Evolutionary conservation across 2,329 filamentous ascomycete genomes (phyloP).

Genomic region (Cyphellophora attinorum): DNA sequence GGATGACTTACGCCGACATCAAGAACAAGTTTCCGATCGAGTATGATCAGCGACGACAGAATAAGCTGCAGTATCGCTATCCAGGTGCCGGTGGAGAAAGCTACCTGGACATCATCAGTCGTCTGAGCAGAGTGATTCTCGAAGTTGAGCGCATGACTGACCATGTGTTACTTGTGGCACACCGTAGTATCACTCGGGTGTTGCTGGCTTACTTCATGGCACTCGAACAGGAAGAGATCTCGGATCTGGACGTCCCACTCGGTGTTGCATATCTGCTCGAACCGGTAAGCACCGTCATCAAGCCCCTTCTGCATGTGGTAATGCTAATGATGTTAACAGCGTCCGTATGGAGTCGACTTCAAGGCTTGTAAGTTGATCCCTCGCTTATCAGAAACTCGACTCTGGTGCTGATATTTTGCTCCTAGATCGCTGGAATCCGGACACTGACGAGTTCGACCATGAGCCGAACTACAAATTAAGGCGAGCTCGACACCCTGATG

Average conservation of each 20-base stretch:
- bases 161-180: slow-evolving; percentile 83
- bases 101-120: slow-evolving; percentile 94
- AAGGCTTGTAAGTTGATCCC: slow-evolving; percentile 45
- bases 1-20: slow-evolving; percentile 90
- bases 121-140: slow-evolving; percentile 86
- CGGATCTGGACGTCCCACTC: slow-evolving; percentile 85
- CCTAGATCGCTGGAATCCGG: slow-evolving; percentile 75
- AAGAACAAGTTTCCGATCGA: slow-evolving; percentile 68
- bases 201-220: slow-evolving; percentile 96
- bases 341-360: slow-evolving; percentile 95
- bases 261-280: slow-evolving; percentile 93
- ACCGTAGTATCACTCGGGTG: slow-evolving; percentile 84
- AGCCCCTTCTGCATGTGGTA: background rate
- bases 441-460: slow-evolving; percentile 71
- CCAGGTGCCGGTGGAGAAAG: slow-evolving; percentile 92
- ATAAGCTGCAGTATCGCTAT: slow-evolving; percentile 95
- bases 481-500: slow-evolving; percentile 25
- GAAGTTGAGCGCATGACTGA: slow-evolving; percentile 97
- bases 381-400: background rate
- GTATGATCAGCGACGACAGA: slow-evolving; percentile 64
- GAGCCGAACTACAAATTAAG: slow-evolving; percentile 71
- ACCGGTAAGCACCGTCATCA: slow-evolving; percentile 40
- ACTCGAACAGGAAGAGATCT: slow-evolving; percentile 79
- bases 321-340: slow-evolving; percentile 29
- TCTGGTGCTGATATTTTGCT: background rate